phyloP scores from a whole-genome alignment of 2,329 filamentous ascomycete genomes.

The Arthrocladium fulminans region DNA sequence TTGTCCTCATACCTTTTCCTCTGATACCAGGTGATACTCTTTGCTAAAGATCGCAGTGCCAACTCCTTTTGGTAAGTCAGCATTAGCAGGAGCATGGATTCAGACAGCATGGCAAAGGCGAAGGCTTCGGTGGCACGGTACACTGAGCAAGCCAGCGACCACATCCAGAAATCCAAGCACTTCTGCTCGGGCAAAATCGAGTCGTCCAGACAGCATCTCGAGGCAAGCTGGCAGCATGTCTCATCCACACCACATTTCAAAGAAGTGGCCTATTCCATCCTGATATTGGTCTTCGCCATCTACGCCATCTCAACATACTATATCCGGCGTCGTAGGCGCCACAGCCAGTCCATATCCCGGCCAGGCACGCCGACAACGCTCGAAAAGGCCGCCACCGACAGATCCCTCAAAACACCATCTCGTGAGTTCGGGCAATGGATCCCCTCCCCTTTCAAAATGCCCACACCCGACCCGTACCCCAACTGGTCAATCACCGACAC shows the following conservation, averaged over 20 bases:
- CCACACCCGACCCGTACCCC: constrained; percentile 53
- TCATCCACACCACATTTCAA: constrained; percentile 3
- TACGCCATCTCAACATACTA: background rate
- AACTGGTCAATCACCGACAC: constrained; percentile 61
- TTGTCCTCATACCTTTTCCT: background rate
- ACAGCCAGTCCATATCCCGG: background rate
- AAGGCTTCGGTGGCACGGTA: background rate
- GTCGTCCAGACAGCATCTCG: background rate
- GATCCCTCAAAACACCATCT: constrained; percentile 8
- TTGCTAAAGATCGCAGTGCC: background rate
- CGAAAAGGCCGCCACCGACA: constrained; percentile 11
- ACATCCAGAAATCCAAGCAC: constrained; percentile 1
- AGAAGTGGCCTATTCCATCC: background rate
- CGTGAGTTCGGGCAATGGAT: constrained; percentile 43
- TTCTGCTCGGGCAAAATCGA: background rate
- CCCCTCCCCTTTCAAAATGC: constrained; percentile 51
- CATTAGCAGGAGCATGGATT: background rate
- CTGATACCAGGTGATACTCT: background rate
- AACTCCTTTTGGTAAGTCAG: background rate
- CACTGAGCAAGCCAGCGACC: background rate
- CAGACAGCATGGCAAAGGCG: background rate
- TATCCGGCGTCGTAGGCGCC: background rate
- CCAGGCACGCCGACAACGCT: constrained; percentile 11
- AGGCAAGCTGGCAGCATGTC: background rate
- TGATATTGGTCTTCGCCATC: background rate